These are phyloP conservation scores for Emericellopsis cladophorae DNA, from an alignment of 2,329 filamentous ascomycete genomes.

Conservation along the genomic window DNA sequence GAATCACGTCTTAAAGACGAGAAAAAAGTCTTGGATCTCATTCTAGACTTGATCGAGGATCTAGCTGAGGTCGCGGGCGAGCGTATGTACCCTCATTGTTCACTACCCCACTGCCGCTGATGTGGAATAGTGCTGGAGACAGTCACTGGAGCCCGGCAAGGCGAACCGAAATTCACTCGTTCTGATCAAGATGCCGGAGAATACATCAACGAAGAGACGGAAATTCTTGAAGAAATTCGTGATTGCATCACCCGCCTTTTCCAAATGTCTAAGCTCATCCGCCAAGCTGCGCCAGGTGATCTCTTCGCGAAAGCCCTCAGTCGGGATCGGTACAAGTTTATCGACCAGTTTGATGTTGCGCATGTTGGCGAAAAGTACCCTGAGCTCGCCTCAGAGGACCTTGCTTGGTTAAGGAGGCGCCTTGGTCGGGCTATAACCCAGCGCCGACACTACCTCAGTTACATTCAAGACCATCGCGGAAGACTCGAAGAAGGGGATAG, in stretches of 20 bases:
- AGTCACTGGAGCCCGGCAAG: too few species aligned
- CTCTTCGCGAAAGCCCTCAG: constrained; percentile 1
- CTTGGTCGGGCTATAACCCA: constrained; percentile 1
- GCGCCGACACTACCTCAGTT: constrained; percentile 1
- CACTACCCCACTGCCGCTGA: too few species aligned
- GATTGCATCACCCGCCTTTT: constrained; percentile 1
- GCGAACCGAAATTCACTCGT: neutral
- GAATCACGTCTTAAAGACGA: neutral
- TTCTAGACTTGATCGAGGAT: neutral
- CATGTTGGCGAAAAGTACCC: constrained; percentile 1
- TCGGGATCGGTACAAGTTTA: neutral
- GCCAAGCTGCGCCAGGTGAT: neutral
- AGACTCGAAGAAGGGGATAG: neutral
- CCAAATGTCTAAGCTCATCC: neutral
- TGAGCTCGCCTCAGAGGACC: neutral
- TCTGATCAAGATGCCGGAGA: neutral
- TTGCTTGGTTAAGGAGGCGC: neutral
- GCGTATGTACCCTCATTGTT: neutral
- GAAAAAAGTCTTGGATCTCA: neutral
- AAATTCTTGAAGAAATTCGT: neutral
- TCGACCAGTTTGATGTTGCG: neutral
- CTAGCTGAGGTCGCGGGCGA: neutral
- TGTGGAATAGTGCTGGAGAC: too few species aligned
- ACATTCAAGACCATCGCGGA: constrained; percentile 1
- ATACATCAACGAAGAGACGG: neutral